phyloP scores from a whole-genome alignment of 1,284 basidiomycete species.

The Trametes versicolor region DNA sequence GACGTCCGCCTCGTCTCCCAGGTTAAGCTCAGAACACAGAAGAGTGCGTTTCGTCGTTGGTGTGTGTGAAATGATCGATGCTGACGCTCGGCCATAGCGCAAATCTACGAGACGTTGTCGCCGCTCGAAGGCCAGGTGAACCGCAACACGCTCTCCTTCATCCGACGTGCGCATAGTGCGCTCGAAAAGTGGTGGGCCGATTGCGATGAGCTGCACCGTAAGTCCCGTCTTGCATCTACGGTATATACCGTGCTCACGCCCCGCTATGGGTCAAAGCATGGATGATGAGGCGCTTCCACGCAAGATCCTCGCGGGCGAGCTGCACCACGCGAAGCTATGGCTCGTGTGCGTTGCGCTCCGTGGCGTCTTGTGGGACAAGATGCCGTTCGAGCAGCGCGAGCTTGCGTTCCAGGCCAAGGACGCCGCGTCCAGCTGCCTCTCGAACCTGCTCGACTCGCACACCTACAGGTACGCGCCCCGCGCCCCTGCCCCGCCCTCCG shows the following conservation, averaged over 20 bases:
- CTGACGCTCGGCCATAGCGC: slow-evolving; percentile 58
- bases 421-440: slow-evolving; percentile 86
- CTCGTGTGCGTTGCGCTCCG: slow-evolving; percentile 91
- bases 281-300: slow-evolving; percentile 86
- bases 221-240: slow-evolving; percentile 42
- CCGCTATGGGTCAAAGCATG: slow-evolving; percentile 72
- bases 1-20: slow-evolving; percentile 89
- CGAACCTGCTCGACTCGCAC: slow-evolving; percentile 80
- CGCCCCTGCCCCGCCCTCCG: background rate
- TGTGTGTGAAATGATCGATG: slow-evolving; percentile 5
- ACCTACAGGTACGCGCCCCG: slow-evolving; percentile 70
- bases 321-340: slow-evolving; percentile 94
- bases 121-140: slow-evolving; percentile 90
- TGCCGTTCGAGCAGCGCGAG: slow-evolving; percentile 93
- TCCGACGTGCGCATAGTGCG: slow-evolving; percentile 85
- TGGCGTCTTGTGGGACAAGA: slow-evolving; percentile 93
- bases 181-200: slow-evolving; percentile 91
- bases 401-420: slow-evolving; percentile 95
- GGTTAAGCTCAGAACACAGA: slow-evolving; percentile 91
- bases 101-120: slow-evolving; percentile 89
- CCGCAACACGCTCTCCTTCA: slow-evolving; percentile 84
- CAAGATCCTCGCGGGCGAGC: slow-evolving; percentile 87
- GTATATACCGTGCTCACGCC: background rate
- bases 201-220: slow-evolving; percentile 85
- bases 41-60: slow-evolving; percentile 61